phyloP scores from a whole-genome alignment of 257 asterid genomes.

The Solanum virginianum region DNA sequence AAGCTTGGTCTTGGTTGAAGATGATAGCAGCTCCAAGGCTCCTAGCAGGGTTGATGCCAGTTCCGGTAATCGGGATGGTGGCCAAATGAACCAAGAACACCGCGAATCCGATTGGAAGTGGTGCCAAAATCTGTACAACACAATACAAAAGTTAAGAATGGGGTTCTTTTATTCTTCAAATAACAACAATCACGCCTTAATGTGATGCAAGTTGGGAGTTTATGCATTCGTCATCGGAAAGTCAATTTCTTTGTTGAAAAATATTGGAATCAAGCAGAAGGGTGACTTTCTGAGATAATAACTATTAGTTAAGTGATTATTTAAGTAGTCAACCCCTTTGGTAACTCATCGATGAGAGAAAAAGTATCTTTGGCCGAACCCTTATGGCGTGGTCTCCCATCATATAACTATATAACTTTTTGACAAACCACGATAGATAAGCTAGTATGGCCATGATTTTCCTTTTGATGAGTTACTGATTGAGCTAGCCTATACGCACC shows the following conservation, averaged over 20 bases:
- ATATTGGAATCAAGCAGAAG: background rate
- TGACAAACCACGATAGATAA: background rate
- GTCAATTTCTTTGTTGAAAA: background rate
- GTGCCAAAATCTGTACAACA: conserved; percentile 31
- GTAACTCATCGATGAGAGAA: background rate
- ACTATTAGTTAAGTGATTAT: too few relatives aligned
- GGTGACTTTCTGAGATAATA: background rate
- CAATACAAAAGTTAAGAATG: background rate
- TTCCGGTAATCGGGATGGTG: conserved; percentile 43
- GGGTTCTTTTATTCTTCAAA: background rate
- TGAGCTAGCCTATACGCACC: background rate
- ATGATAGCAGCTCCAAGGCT: conserved; percentile 48
- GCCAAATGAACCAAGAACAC: conserved; percentile 45
- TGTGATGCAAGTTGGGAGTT: background rate
- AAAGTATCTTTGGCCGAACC: background rate
- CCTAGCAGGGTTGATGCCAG: conserved; percentile 42
- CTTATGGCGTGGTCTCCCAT: background rate
- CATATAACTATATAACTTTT: background rate
- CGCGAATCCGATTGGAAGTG: conserved; percentile 42
- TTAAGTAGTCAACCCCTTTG: background rate
- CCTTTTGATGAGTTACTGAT: background rate
- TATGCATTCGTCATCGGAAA: background rate
- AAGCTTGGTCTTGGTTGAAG: conserved; percentile 25
- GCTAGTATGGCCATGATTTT: background rate
- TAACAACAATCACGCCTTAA: background rate